Conservation (phyloP, 495 filamentous ascomycete species). For the Penicillium longicatenatum region DNA sequence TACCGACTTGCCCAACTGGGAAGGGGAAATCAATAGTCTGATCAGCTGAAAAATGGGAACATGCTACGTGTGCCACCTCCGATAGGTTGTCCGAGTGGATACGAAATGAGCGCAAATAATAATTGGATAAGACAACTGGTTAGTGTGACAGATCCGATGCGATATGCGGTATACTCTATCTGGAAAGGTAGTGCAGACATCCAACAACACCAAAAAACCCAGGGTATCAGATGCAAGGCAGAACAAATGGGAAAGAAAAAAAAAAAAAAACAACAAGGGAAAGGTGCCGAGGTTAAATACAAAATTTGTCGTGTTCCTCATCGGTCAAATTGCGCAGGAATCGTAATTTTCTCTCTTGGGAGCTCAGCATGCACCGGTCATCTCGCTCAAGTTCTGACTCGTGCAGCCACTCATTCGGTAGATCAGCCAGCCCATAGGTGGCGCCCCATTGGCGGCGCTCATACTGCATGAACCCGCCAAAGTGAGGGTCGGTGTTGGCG, state of each 20-base stretch:
- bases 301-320: slow-evolving; percentile 40
- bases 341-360: slow-evolving; percentile 35
- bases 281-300: slow-evolving; percentile 24
- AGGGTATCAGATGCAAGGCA: slow-evolving; percentile 33
- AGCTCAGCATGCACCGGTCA: slow-evolving; percentile 35
- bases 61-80: neutral
- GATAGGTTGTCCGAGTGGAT: neutral
- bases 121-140: neutral
- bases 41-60: neutral
- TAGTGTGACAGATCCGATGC: slow-evolving; percentile 8
- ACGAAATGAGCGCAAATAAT: neutral
- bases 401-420: slow-evolving; percentile 41
- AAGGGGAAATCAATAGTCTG: neutral
- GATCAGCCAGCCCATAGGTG: slow-evolving; percentile 29
- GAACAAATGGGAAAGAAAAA: neutral
- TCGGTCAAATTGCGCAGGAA: slow-evolving; percentile 38
- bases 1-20: neutral
- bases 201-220: slow-evolving; percentile 19
- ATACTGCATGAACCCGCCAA: slow-evolving; percentile 80
- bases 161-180: slow-evolving; percentile 15
- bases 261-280: slow-evolving; percentile 10
- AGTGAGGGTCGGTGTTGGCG: slow-evolving; percentile 69
- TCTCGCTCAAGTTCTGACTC: slow-evolving; percentile 41
- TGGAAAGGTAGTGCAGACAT: slow-evolving; percentile 13
- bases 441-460: slow-evolving; percentile 57